These are phyloP conservation scores for Aspergillus asperescens DNA, from an alignment of 495 filamentous ascomycete genomes.

Conservation along the genomic window DNA sequence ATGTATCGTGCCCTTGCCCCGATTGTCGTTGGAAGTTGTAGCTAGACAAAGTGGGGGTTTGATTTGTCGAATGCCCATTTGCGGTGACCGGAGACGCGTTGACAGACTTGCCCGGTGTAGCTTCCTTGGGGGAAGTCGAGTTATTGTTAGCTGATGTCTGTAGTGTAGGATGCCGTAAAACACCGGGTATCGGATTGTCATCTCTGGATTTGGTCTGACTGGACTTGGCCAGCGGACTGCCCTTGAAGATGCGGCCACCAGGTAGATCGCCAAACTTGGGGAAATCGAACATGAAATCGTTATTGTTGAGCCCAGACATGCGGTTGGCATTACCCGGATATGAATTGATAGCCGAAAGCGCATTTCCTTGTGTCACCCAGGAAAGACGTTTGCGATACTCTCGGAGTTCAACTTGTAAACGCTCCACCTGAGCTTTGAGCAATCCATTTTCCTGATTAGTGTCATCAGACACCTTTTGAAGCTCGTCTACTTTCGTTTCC, in stretches of 20 bases:
- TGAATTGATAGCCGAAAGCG: conserved; percentile 46
- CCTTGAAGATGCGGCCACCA: conserved; percentile 54
- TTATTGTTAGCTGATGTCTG: conserved; percentile 1
- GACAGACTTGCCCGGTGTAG: not conserved
- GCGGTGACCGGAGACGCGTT: conserved; percentile 2
- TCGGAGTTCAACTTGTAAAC: conserved; percentile 74
- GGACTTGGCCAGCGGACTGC: conserved; percentile 32
- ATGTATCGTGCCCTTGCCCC: conserved; percentile 36
- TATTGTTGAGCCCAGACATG: conserved; percentile 55
- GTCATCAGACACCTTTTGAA: conserved; percentile 80
- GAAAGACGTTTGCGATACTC: conserved; percentile 87
- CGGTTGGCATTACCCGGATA: conserved; percentile 34
- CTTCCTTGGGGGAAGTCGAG: conserved; percentile 2
- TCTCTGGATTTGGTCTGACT: conserved; percentile 30
- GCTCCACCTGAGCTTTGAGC: conserved; percentile 79
- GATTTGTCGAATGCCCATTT: conserved; percentile 16
- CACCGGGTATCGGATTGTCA: conserved; percentile 25
- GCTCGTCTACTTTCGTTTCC: conserved; percentile 86
- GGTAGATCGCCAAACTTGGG: conserved; percentile 83
- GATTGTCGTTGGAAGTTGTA: conserved; percentile 25
- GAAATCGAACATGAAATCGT: conserved; percentile 91
- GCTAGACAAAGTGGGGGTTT: conserved; percentile 12
- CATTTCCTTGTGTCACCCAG: conserved; percentile 46
- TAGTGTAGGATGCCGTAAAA: conserved; percentile 25
- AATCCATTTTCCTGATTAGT: conserved; percentile 82